Evolutionary conservation across 2,329 filamentous ascomycete genomes (phyloP).

Genomic region (Ophiosphaerella herpotricha): DNA sequence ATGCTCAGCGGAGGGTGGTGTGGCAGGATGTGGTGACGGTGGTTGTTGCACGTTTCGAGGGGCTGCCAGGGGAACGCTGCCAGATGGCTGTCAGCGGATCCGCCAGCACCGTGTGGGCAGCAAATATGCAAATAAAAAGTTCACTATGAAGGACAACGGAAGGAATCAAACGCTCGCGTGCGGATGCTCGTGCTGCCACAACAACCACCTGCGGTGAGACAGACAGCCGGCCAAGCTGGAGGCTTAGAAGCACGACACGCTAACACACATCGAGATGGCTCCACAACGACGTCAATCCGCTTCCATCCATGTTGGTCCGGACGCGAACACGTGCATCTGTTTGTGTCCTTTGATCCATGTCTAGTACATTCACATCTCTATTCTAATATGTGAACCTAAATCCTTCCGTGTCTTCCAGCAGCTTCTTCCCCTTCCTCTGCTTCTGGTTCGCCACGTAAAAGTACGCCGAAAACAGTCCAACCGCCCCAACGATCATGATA

Average conservation of each 20-base stretch:
- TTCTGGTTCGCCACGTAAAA: conserved; percentile 59
- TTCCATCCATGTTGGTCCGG: not conserved
- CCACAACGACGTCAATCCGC: conserved; percentile 27
- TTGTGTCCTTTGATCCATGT: not conserved
- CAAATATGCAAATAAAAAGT: not conserved
- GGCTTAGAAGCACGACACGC: conserved; percentile 11
- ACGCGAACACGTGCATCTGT: not conserved
- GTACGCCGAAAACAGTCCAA: conserved; percentile 57
- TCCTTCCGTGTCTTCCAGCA: conserved; percentile 57
- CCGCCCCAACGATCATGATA: conserved; percentile 61
- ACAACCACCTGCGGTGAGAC: conserved; percentile 18
- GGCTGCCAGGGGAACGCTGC: conserved; percentile 23
- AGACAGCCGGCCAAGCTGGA: conserved; percentile 19
- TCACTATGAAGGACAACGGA: not conserved
- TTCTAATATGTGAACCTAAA: conserved; percentile 52
- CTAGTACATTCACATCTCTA: not conserved
- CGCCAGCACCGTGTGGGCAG: conserved; percentile 5
- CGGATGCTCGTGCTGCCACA: conserved; percentile 20
- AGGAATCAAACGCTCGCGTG: conserved; percentile 7
- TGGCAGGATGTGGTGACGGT: conserved; percentile 2
- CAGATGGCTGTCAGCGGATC: conserved; percentile 12
- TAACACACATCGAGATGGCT: conserved; percentile 10
- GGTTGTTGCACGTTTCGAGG: conserved; percentile 24
- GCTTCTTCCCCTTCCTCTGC: conserved; percentile 52
- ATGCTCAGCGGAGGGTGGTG: conserved; percentile 31